These are phyloP conservation scores for Coemansia umbellata DNA, from an alignment of 192 early-diverging fungal species.

Conservation along the genomic window DNA sequence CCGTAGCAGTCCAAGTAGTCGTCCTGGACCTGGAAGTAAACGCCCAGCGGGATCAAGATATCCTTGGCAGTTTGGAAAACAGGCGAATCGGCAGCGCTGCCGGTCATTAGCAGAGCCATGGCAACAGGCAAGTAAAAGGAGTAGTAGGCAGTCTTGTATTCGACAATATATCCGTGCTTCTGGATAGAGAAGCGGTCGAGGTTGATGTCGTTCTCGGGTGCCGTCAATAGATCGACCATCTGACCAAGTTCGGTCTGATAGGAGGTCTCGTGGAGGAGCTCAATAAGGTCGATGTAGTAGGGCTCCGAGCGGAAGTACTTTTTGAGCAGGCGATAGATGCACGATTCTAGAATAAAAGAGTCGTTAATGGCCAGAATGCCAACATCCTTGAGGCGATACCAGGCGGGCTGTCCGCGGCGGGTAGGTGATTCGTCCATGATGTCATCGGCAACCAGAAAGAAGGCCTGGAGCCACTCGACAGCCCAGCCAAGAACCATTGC, in stretches of 20 bases:
- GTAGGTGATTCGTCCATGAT: slow-evolving; percentile 97
- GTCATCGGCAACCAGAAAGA: slow-evolving; percentile 97
- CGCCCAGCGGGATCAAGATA: slow-evolving; percentile 90
- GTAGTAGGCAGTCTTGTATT: slow-evolving; percentile 99
- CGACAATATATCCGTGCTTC: slow-evolving; percentile 93
- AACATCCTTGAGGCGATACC: slow-evolving; percentile 86
- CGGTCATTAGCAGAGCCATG: slow-evolving; percentile 86
- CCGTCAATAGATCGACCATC: slow-evolving; percentile 96
- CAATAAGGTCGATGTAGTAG: slow-evolving; percentile 89
- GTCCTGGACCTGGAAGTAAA: slow-evolving; percentile 99
- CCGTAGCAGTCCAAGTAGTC: slow-evolving; percentile 98
- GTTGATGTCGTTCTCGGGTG: slow-evolving; percentile 93
- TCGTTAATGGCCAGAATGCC: slow-evolving; percentile 95
- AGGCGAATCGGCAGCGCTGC: slow-evolving; percentile 64
- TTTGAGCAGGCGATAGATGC: slow-evolving; percentile 91
- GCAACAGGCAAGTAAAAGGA: slow-evolving; percentile 99
- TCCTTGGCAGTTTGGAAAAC: slow-evolving; percentile 79
- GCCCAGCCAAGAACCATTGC: slow-evolving; percentile 93
- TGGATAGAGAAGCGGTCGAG: slow-evolving; percentile 84
- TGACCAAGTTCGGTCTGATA: slow-evolving; percentile 98
- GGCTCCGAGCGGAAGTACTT: slow-evolving; percentile 83
- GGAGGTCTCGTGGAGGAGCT: slow-evolving; percentile 92
- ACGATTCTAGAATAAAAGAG: slow-evolving; percentile 85
- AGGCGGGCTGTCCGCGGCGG: slow-evolving; percentile 94
- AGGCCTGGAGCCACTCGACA: slow-evolving; percentile 96